phyloP scores from a whole-genome alignment of 129 eudicot species.

The Pittosporum tobira region DNA sequence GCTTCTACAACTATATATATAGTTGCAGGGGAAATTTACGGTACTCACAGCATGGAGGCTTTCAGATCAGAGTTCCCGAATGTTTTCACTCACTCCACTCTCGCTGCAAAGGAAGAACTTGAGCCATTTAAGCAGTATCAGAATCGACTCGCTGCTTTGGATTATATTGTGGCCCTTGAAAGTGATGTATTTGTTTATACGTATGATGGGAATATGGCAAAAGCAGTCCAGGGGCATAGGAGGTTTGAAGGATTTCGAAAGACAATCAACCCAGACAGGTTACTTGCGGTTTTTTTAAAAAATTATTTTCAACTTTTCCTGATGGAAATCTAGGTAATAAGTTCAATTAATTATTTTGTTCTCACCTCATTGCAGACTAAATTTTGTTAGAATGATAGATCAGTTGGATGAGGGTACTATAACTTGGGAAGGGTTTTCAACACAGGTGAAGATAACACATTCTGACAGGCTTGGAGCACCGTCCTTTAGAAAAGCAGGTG shows the following conservation, averaged over 20 bases:
- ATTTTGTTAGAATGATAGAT: constrained; percentile 58
- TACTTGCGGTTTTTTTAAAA: not conserved
- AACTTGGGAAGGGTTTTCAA: constrained; percentile 60
- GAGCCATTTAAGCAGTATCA: constrained; percentile 44
- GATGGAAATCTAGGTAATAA: not conserved
- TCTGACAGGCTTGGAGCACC: constrained; percentile 65
- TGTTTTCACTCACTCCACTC: constrained; percentile 60
- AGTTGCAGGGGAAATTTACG: constrained; percentile 85
- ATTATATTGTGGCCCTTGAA: constrained; percentile 78
- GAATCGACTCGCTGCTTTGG: constrained; percentile 90
- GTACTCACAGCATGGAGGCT: constrained; percentile 56
- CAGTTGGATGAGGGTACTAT: constrained; percentile 47
- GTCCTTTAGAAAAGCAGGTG: constrained; percentile 35
- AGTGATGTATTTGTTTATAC: constrained; percentile 85
- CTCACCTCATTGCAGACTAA: constrained; percentile 35
- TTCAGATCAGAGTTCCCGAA: constrained; percentile 54
- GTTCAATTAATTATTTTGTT: not conserved
- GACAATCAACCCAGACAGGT: constrained; percentile 87
- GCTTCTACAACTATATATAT: constrained; percentile 59
- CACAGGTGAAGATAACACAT: constrained; percentile 48
- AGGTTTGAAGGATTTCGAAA: constrained; percentile 76
- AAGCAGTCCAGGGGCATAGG: constrained; percentile 95
- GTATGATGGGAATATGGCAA: constrained; percentile 97
- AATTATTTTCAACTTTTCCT: not conserved
- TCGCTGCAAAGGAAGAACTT: constrained; percentile 59